Conservation (phyloP, 176 grass and related monocot genomes). For the Oryza coarctata region DNA sequence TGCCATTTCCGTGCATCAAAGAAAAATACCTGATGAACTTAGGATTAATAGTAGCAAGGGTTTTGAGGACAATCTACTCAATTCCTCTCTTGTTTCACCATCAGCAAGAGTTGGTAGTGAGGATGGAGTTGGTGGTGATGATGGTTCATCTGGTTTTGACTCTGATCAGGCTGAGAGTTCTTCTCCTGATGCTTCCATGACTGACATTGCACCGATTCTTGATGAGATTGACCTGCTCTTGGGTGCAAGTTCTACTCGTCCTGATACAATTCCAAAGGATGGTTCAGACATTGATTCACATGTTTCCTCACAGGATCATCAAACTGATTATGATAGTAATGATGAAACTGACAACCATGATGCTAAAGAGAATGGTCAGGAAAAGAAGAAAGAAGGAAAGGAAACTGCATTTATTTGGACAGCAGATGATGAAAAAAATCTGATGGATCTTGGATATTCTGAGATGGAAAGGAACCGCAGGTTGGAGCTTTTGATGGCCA, state of each 20-base stretch:
- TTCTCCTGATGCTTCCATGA: conserved; percentile 75
- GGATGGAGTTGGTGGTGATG: conserved; percentile 49
- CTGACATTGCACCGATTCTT: conserved; percentile 74
- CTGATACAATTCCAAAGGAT: conserved; percentile 35
- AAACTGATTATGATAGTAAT: conserved; percentile 63
- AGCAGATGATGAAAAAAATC: conserved; percentile 88
- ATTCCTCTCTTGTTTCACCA: conserved; percentile 61
- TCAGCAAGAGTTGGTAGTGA: conserved; percentile 62
- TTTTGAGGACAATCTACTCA: conserved; percentile 22
- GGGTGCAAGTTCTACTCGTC: conserved; percentile 36
- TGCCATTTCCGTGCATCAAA: neutral
- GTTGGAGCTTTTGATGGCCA: conserved; percentile 85
- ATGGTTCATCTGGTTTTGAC: conserved; percentile 67
- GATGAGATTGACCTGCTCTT: conserved; percentile 88
- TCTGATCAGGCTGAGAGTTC: conserved; percentile 75
- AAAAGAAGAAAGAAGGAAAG: conserved; percentile 50
- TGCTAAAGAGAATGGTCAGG: conserved; percentile 49
- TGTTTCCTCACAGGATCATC: conserved; percentile 52
- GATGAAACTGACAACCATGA: conserved; percentile 46
- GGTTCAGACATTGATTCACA: conserved; percentile 60
- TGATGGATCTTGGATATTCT: conserved; percentile 93
- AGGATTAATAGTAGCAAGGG: conserved; percentile 30
- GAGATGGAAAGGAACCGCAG: conserved; percentile 89
- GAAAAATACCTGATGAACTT: conserved; percentile 6
- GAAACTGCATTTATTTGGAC: conserved; percentile 81